Percentiles rank a stretch among this genome's conserved stretches.
These are phyloP conservation scores for Talaromyces pinophilus DNA, from an alignment of 2,329 filamentous ascomycete species.

Conservation along the genomic window DNA sequence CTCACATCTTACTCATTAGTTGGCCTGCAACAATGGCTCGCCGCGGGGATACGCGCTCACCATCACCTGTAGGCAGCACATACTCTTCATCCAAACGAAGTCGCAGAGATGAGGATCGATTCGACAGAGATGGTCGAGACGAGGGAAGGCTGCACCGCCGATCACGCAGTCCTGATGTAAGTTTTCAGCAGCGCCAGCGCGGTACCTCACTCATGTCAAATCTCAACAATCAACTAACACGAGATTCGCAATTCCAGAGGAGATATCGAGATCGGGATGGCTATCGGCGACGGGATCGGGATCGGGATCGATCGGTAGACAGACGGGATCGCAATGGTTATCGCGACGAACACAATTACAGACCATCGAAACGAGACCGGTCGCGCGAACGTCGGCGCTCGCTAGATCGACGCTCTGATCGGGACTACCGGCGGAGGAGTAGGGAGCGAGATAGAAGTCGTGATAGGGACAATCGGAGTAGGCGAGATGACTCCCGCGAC, in stretches of 20 bases:
- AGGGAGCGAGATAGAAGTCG: conserved; percentile 65
- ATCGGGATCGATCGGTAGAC: conserved; percentile 68
- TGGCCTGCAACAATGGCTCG: conserved; percentile 61
- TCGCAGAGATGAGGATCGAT: conserved; percentile 56
- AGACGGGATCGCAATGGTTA: conserved; percentile 46
- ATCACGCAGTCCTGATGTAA: conserved; percentile 53
- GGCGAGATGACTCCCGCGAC: conserved; percentile 74
- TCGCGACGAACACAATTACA: conserved; percentile 64
- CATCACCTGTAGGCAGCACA: conserved; percentile 88
- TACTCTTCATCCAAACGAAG: conserved; percentile 68
- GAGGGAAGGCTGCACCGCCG: conserved; percentile 51
- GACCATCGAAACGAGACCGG: conserved; percentile 62
- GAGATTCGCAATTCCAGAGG: conserved; percentile 58
- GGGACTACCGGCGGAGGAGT: conserved; percentile 62
- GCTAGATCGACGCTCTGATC: conserved; percentile 55
- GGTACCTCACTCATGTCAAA: neutral
- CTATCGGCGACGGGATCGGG: conserved; percentile 62
- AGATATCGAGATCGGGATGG: conserved; percentile 57
- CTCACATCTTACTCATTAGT: conserved; percentile 47
- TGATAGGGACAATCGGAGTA: conserved; percentile 67
- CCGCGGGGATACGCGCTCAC: conserved; percentile 73
- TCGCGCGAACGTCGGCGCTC: conserved; percentile 56
- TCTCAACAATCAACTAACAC: conserved; percentile 8
- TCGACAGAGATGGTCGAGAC: conserved; percentile 55
- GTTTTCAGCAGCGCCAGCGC: conserved; percentile 24